Evolutionary conservation across 2,329 filamentous ascomycete species (phyloP).

Genomic region (Trichoderma lentiforme): DNA sequence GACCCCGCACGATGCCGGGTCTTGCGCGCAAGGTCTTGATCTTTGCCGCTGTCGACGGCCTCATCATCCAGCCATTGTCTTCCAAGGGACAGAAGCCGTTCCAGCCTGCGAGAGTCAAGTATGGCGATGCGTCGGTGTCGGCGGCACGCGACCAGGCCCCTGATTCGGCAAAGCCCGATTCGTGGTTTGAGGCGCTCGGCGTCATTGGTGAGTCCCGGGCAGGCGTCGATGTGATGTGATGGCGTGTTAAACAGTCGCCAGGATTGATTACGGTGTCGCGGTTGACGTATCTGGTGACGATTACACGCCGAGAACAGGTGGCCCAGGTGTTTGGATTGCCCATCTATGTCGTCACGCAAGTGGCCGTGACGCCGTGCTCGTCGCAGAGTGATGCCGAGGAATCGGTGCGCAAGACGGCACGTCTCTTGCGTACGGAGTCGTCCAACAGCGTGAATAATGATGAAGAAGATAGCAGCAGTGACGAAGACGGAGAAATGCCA

Average conservation of each 20-base stretch:
- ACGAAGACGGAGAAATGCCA: conserved; percentile 42
- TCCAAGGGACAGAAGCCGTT: conserved; percentile 55
- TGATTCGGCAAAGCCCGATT: conserved; percentile 43
- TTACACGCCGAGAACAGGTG: conserved; percentile 82
- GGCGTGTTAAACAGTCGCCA: conserved; percentile 35
- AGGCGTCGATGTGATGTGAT: not conserved
- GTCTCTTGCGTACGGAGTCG: conserved; percentile 37
- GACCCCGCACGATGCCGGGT: conserved; percentile 59
- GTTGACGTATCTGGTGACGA: conserved; percentile 79
- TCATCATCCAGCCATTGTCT: conserved; percentile 72
- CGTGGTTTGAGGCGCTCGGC: conserved; percentile 58
- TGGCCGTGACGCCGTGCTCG: conserved; percentile 83
- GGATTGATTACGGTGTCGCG: conserved; percentile 81
- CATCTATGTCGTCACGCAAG: conserved; percentile 83
- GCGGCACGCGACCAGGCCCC: conserved; percentile 44
- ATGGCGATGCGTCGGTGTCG: conserved; percentile 54
- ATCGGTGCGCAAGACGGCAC: conserved; percentile 62
- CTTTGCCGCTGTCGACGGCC: conserved; percentile 76
- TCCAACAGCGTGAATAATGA: conserved; percentile 42
- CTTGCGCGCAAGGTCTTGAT: conserved; percentile 78
- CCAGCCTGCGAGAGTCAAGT: conserved; percentile 66
- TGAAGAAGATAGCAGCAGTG: conserved; percentile 47
- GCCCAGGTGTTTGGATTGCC: conserved; percentile 79
- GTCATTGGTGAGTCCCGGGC: conserved; percentile 48
- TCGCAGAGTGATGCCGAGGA: conserved; percentile 70